Base-by-base conservation (phyloP, 139 green algal genomes). In the Chlamydomonas incerta region DNA sequence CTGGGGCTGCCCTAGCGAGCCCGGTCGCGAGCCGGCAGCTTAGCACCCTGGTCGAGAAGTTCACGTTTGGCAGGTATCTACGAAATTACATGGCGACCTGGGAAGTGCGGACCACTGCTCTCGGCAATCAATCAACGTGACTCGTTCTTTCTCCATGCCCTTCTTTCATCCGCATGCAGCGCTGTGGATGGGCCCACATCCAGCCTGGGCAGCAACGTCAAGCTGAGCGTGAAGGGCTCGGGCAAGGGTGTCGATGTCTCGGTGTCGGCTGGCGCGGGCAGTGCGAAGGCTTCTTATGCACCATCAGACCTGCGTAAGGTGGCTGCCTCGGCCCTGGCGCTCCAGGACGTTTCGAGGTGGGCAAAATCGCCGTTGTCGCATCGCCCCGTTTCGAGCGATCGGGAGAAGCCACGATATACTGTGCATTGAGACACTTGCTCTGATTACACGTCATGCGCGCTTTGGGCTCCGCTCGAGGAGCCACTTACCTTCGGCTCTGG, bases 221-320 rank as follows among this genome's bases (percentile, higher is more conserved):
- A 83, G 47, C 29, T 94, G 3, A 83, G 72, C 67, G 88, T 63
- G 14, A 91, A 87, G 58, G 46, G 65, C 21, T 67, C 75, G 34
- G 91, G 66, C 23, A 94, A 92, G 70, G 35, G 47, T 35, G 87
- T 92, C 5, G 85, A 87, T 15, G 91, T 91, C 3, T 87, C 85
- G 50, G 88, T 94, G 17, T 81, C 72, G 37, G 88, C 91, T 52
- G 91, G 91, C 74, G 67, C 66, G 21, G 35, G 71, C 29, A 83
- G 63, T 29, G 86, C 69, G 1, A 60, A 60, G 33, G 80, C 88
- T 3, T 87, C 88, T 29, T 90, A 92, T 70, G 50, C 28, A 0
- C 67, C 79, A 17, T 58, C 70, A 9, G 74, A 86, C 31, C 46
- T 92, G 46, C 79, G 83, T 31, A 91, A 88, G 81, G 73, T 88